Conservation (phyloP, 306 rosid species). For the Dalbergia oliveri region DNA sequence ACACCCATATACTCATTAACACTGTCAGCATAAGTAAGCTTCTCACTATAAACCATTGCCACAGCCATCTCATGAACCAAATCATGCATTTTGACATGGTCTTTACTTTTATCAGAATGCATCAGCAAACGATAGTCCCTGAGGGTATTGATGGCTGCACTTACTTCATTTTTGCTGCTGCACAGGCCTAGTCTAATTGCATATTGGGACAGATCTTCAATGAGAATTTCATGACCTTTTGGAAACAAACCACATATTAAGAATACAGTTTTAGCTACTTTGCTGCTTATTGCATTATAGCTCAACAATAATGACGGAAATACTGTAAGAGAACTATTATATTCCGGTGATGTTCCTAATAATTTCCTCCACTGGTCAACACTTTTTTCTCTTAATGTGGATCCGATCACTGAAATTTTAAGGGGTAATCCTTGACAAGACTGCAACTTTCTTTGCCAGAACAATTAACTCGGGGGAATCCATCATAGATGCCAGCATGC, state of each 20-base stretch:
- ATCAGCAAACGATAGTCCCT: background rate
- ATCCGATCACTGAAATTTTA: background rate
- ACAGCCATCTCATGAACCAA: no score
- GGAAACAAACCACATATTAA: conserved; percentile 7
- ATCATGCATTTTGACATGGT: background rate
- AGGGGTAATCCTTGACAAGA: background rate
- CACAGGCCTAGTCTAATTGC: background rate
- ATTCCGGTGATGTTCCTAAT: background rate
- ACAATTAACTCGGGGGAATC: background rate
- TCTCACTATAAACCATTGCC: no score
- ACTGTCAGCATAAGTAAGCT: background rate
- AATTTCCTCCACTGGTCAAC: background rate
- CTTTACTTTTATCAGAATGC: background rate
- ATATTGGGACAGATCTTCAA: conserved; percentile 2
- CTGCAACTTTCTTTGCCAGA: background rate
- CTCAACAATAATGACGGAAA: background rate
- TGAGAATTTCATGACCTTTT: background rate
- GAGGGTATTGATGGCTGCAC: background rate
- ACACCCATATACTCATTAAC: background rate
- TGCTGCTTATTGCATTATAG: background rate
- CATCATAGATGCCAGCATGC: background rate
- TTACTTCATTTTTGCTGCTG: background rate
- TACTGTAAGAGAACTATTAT: background rate
- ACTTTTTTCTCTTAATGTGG: background rate
- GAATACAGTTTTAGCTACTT: background rate